These are phyloP conservation scores for Arthromyces matolae DNA, from an alignment of 768 basidiomycete species.

Conservation along the genomic window DNA sequence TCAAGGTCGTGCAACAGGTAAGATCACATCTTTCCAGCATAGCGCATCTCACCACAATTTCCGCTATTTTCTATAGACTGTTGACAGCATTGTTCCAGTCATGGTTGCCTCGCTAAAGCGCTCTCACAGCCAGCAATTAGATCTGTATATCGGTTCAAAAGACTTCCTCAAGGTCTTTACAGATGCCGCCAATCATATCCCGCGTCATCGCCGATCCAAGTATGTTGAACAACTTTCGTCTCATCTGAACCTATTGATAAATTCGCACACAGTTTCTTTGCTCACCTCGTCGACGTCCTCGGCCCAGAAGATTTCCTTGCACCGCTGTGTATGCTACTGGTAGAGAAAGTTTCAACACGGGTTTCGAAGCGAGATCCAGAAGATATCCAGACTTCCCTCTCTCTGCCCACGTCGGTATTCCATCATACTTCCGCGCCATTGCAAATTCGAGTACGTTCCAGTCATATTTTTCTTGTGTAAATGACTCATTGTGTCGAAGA, in stretches of 20 bases:
- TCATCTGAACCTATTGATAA: background rate
- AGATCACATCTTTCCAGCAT: too few relatives aligned
- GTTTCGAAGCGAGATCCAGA: conserved; percentile 58
- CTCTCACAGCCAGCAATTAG: conserved; percentile 47
- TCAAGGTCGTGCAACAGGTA: conserved; percentile 92
- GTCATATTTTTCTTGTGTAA: background rate
- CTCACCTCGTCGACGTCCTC: conserved; percentile 79
- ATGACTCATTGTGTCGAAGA: conserved; percentile 32
- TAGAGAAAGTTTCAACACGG: conserved; percentile 73
- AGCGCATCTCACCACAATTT: too few relatives aligned
- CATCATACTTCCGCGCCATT: conserved; percentile 47
- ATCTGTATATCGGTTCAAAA: conserved; percentile 64
- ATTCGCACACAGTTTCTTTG: conserved; percentile 65
- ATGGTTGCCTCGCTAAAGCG: conserved; percentile 78
- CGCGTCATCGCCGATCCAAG: conserved; percentile 89
- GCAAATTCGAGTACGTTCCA: conserved; percentile 49
- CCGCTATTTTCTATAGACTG: conserved; percentile 79
- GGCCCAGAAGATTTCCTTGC: conserved; percentile 79
- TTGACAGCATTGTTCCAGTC: conserved; percentile 91
- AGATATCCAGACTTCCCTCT: conserved; percentile 56
- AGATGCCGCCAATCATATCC: conserved; percentile 88
- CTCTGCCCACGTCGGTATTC: conserved; percentile 64
- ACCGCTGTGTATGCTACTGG: conserved; percentile 78
- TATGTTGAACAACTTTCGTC: conserved; percentile 31
- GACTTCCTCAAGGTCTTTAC: conserved; percentile 91